Percentiles rank a stretch among this genome's conserved stretches.
phyloP scores from a whole-genome alignment of 2,329 filamentous ascomycete genomes.

The Cyclaneusma minus region DNA sequence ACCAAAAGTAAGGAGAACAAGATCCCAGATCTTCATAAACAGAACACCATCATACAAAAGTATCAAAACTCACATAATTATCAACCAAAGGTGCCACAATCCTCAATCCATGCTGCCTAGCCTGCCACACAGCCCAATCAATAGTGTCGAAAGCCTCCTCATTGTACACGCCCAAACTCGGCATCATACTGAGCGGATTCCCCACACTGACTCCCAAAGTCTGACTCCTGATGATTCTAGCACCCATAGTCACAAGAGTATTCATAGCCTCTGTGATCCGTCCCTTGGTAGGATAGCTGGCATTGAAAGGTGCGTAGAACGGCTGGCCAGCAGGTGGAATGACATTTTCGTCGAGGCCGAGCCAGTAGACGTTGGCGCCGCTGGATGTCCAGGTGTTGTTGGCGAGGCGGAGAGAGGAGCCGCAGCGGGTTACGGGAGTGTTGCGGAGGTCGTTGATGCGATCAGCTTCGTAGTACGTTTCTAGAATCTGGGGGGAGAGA shows the following conservation, averaged over 20 bases:
- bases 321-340: constrained; percentile 25
- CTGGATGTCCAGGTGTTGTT: constrained; percentile 27
- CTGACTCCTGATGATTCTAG: constrained; percentile 27
- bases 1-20: no score
- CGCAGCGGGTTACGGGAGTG: constrained; percentile 19
- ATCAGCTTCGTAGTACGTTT: constrained; percentile 8
- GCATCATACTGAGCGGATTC: constrained; percentile 30
- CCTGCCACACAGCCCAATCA: constrained; percentile 31
- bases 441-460: constrained; percentile 8
- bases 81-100: constrained; percentile 29
- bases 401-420: constrained; percentile 21
- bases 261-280: constrained; percentile 30
- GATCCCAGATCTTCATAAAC: not conserved
- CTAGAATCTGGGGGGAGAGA: constrained; percentile 10
- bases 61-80: constrained; percentile 24
- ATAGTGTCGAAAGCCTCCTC: constrained; percentile 27
- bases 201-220: constrained; percentile 30
- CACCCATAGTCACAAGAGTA: constrained; percentile 27
- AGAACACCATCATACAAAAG: no score
- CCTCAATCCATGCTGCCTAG: constrained; percentile 26
- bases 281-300: constrained; percentile 29
- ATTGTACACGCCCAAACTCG: constrained; percentile 23
- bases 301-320: constrained; percentile 26
- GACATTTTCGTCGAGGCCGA: constrained; percentile 34
- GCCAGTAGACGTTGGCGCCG: constrained; percentile 34